Evolutionary conservation across 371 early-diverging fungal species (phyloP).

Genomic region (Haplosporangium sp.): DNA sequence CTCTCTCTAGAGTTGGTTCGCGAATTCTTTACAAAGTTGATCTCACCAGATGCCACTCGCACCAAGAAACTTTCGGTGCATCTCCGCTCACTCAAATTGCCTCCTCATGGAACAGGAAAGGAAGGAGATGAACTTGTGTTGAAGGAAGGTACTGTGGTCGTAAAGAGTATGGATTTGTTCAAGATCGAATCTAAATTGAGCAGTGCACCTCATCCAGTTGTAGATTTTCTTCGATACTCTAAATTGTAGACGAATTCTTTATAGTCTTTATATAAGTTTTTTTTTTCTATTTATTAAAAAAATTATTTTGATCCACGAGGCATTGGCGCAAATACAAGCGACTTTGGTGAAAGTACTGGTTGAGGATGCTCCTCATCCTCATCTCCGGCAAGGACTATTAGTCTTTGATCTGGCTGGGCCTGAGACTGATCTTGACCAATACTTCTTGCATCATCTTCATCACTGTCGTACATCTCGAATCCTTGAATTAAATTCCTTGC

Average conservation of each 20-base stretch:
- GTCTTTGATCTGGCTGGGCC: constrained; percentile 11
- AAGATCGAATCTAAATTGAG: constrained; percentile 69
- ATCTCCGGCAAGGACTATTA: constrained; percentile 14
- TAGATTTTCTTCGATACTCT: constrained; percentile 30
- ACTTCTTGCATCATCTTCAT: constrained; percentile 31
- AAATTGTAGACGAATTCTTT: constrained; percentile 4
- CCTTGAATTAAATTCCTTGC: constrained; percentile 47
- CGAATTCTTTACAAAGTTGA: constrained; percentile 65
- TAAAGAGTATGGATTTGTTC: constrained; percentile 64
- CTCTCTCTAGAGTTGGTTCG: constrained; percentile 59
- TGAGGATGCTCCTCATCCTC: constrained; percentile 13
- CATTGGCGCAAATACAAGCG: constrained; percentile 22
- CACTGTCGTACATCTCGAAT: constrained; percentile 56
- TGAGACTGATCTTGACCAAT: constrained; percentile 1
- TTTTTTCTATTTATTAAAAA: neutral
- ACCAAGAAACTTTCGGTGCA: constrained; percentile 75
- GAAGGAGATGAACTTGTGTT: constrained; percentile 36
- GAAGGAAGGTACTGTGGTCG: constrained; percentile 51
- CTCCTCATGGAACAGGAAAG: constrained; percentile 14
- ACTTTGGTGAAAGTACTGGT: constrained; percentile 22
- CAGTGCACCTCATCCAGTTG: constrained; percentile 64
- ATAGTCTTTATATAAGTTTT: too few species aligned
- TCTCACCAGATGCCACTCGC: constrained; percentile 59
- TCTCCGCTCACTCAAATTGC: constrained; percentile 68
- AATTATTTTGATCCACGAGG: constrained; percentile 17